These are phyloP conservation scores for Penicillium samsonianum DNA, from an alignment of 495 filamentous ascomycete genomes.

Conservation along the genomic window DNA sequence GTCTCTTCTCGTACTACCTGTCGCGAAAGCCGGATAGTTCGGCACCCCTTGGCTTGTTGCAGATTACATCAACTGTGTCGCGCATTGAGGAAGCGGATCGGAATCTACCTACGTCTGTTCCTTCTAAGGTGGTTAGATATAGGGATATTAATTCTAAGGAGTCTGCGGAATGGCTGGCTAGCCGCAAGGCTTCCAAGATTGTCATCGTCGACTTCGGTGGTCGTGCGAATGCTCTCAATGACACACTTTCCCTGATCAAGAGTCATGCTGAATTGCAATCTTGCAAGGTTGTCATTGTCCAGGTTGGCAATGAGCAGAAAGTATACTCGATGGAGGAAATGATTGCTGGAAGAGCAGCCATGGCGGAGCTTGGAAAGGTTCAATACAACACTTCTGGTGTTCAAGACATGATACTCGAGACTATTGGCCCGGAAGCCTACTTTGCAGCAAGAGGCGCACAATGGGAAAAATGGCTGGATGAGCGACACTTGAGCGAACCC, in stretches of 20 bases:
- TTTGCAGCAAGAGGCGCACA: constrained; percentile 24
- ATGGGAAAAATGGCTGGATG: constrained; percentile 39
- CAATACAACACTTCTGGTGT: constrained; percentile 48
- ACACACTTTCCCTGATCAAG: constrained; percentile 37
- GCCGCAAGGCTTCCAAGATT: constrained; percentile 35
- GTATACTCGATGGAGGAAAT: constrained; percentile 33
- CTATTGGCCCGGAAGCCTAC: constrained; percentile 33
- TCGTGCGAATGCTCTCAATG: constrained; percentile 36
- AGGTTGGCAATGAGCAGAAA: constrained; percentile 45
- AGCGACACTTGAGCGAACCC: constrained; percentile 31
- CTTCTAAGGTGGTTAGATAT: constrained; percentile 29
- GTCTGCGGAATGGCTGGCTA: constrained; percentile 21
- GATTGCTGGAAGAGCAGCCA: not conserved
- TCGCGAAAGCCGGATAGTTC: constrained; percentile 8
- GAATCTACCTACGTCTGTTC: constrained; percentile 17
- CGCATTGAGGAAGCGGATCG: constrained; percentile 31
- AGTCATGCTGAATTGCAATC: constrained; percentile 2
- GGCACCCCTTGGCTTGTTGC: constrained; percentile 30
- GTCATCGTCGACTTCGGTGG: constrained; percentile 56
- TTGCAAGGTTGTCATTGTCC: constrained; percentile 33
- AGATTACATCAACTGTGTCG: constrained; percentile 29
- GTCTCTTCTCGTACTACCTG: constrained; percentile 41
- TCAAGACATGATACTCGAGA: constrained; percentile 37
- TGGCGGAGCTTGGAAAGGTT: constrained; percentile 24
- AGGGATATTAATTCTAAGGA: constrained; percentile 11